These are phyloP conservation scores for Sabuloglossum arenarium DNA, from an alignment of 495 filamentous ascomycete genomes.

Conservation along the genomic window DNA sequence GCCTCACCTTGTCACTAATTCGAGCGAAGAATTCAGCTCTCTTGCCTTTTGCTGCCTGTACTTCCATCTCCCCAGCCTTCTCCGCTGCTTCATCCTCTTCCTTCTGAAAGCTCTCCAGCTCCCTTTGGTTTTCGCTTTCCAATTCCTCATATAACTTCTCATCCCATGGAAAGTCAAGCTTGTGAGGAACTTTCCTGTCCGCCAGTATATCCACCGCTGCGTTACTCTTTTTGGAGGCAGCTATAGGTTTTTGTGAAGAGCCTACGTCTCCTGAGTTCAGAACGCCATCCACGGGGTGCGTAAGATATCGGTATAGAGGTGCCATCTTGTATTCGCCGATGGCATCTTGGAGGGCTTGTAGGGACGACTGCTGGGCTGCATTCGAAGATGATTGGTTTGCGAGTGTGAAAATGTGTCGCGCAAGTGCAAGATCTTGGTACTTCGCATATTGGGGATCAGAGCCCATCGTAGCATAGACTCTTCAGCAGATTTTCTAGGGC, in stretches of 20 bases:
- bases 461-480: constrained; percentile 85
- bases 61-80: constrained; percentile 88
- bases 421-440: constrained; percentile 76
- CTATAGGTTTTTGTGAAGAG: constrained; percentile 18
- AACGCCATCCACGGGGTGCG: constrained; percentile 82
- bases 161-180: constrained; percentile 68
- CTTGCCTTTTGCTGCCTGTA: constrained; percentile 81
- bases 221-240: constrained; percentile 28
- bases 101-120: constrained; percentile 80
- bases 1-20: constrained; percentile 78
- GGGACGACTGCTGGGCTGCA: constrained; percentile 43
- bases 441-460: constrained; percentile 93
- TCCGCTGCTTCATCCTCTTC: constrained; percentile 89
- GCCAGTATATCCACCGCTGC: constrained; percentile 47
- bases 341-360: constrained; percentile 77
- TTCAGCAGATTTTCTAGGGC: too few relatives aligned
- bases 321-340: constrained; percentile 92
- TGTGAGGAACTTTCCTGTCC: constrained; percentile 35
- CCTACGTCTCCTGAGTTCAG: constrained; percentile 65
- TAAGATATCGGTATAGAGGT: constrained; percentile 83
- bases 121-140: constrained; percentile 70
- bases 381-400: constrained; percentile 64
- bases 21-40: constrained; percentile 86
- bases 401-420: constrained; percentile 93
- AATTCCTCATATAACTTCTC: constrained; percentile 70